Evolutionary conservation across 2,329 filamentous ascomycete genomes (phyloP).

Genomic region (Mycogone perniciosa): DNA sequence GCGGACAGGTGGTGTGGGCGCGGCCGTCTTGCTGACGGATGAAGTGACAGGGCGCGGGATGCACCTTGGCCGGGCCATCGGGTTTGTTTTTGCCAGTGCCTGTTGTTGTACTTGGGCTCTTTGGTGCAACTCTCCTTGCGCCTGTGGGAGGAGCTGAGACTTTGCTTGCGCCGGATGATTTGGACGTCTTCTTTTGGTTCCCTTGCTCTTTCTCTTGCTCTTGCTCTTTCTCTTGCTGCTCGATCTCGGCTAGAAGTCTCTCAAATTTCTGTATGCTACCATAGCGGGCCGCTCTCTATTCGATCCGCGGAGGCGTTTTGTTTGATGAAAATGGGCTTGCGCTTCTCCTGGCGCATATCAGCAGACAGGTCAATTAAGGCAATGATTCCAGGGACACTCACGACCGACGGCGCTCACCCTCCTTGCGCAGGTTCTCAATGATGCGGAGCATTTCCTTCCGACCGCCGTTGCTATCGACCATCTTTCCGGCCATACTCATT

Average conservation of each 20-base stretch:
- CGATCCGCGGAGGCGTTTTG: constrained; percentile 39
- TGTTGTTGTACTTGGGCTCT: not conserved
- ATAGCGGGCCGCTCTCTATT: constrained; percentile 32
- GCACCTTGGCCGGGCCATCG: not conserved
- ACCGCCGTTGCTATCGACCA: constrained; percentile 72
- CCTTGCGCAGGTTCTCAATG: constrained; percentile 79
- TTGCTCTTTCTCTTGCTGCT: constrained; percentile 1
- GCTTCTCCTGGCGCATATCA: constrained; percentile 25
- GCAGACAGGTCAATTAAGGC: not conserved
- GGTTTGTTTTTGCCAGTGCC: not conserved
- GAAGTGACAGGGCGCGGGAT: not conserved
- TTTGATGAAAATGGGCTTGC: constrained; percentile 30
- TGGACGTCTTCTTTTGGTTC: not conserved
- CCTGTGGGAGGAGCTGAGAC: not conserved
- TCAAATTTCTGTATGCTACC: constrained; percentile 26
- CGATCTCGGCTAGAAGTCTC: constrained; percentile 16
- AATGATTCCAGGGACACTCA: constrained; percentile 39
- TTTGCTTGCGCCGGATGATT: not conserved
- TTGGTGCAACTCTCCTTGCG: not conserved
- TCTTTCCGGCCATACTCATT: constrained; percentile 85
- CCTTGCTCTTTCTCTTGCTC: not conserved
- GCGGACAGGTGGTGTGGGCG: not conserved
- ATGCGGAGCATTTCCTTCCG: constrained; percentile 88
- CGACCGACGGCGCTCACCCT: constrained; percentile 79
- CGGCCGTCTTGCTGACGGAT: not conserved